A percentile compares a stretch with the other conserved stretches of the same genome.
These are phyloP conservation scores for Lactuca sativa DNA, from an alignment of 129 eudicot genomes.

Conservation along the genomic window DNA sequence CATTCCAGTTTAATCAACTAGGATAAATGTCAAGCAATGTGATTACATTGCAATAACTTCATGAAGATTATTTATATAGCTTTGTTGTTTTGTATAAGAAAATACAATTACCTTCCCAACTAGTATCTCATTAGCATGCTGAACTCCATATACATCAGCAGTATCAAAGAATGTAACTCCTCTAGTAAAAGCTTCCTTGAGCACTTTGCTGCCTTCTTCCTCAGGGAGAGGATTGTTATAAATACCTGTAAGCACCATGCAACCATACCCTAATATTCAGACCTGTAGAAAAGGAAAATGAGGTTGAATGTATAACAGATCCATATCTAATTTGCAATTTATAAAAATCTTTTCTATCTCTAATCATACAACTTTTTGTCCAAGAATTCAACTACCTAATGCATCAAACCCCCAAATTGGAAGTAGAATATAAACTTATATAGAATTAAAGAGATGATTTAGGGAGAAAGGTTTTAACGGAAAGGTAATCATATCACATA, in stretches of 20 bases:
- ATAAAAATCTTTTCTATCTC: neutral
- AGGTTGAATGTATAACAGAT: neutral
- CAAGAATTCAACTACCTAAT: fast-evolving
- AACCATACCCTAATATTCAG: constrained; percentile 75
- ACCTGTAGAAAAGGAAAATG: constrained; percentile 33
- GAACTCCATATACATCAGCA: constrained; percentile 54
- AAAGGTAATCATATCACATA: no score
- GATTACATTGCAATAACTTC: neutral
- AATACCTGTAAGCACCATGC: constrained; percentile 60
- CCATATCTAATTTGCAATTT: neutral
- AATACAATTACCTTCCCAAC: constrained; percentile 51
- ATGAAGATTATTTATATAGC: neutral
- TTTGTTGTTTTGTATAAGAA: constrained; percentile 2
- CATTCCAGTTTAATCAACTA: neutral
- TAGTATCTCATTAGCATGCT: constrained; percentile 56
- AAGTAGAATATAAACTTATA: no score
- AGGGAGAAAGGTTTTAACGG: no score
- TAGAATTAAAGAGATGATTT: no score
- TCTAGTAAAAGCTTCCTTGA: constrained; percentile 50
- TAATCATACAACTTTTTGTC: no score
- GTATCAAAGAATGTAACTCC: constrained; percentile 80
- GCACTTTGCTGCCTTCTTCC: constrained; percentile 51
- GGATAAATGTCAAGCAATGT: neutral
- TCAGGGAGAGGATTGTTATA: constrained; percentile 57
- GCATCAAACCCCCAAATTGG: fast-evolving